Evolutionary conservation across 441 rosid genomes (phyloP), one percentile per base, ranked within the genome.

Genomic region (Erodium trifolium): DNA sequence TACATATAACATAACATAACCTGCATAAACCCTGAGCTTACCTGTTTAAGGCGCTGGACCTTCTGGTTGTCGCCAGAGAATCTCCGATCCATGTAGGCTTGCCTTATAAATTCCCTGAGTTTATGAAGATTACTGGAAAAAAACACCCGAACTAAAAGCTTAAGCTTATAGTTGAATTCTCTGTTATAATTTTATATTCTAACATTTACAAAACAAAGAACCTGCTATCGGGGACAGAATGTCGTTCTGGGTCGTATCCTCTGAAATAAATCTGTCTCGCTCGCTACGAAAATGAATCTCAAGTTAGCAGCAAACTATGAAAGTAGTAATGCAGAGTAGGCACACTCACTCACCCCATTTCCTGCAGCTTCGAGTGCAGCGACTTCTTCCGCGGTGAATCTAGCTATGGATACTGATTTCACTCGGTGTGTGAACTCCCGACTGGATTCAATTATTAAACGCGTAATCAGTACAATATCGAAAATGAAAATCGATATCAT

Each of bases 401-500:
- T 94, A 34, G 99, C 96, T 92, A 90, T 90, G 3, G 97, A 94
- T 63, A 94, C 72, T 5, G 97, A 91, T 74, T 94, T 94, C 73
- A 94, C 92, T 45, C 97, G 81, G 77, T 88, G 98, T 2, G 96
- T 90, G 69, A 94, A 94, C 69, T 92, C 99, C 34, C 97, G 91
- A 68, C 99, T 94, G 78, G 16, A 76, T 70, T 63, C 66, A 11
- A 70, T 67, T 37, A 60, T 11, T 6, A 29, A 29, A 34, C 5
- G 37, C 19, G 12, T 0, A 11, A 34, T 68, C 51, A 65, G 43
- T 13, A 64, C 16, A 17, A 45, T 47, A 37, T 51, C 6, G 0
- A 16, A 17, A 14, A 7, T 27, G 65, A 43, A 5, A 57, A 63
- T 49, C 3, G 5, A 2, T 7, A 34, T 34, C 37, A 34, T 43